Evolutionary conservation across 345 rosid genomes (phyloP), one percentile per base, ranked within the genome.

Genomic region (Corchorus olitorius): DNA sequence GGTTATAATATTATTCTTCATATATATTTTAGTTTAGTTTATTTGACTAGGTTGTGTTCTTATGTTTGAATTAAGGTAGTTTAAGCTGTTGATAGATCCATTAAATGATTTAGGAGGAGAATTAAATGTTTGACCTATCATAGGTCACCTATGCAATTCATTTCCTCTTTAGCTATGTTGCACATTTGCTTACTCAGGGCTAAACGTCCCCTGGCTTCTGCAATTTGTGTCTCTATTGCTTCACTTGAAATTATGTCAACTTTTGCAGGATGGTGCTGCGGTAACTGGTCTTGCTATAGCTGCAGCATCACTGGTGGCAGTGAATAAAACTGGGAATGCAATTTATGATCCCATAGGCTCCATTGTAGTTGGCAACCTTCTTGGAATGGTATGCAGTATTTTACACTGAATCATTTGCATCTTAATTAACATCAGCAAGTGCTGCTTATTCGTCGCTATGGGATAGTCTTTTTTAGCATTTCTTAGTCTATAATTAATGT

Each of bases 281-380:
- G 99, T 95, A 74, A 84, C 96, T 66, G 98, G 99, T 70, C 93
- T 95, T 79, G 88, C 87, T 62, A 89, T 95, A 74, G 99, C 99
- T 65, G 99, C 85, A 12, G 97, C 94, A 56, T 93, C 99, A 43
- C 81, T 95, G 78, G 81, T 95, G 79, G 97, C 99, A 8, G 99
- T 95, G 74, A 93, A 84, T 81, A 53, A 68, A 73, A 92, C 99
- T 2, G 98, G 97, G 61, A 95, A 95, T 87, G 84, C 97, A 74
- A 93, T 95, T 43, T 95, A 93, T 81, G 99, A 95, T 87, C 94
- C 99, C 55, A 81, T 93, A 48, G 99, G 99, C 67, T 95, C 99
- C 34, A 95, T 95, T 61, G 71, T 95, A 72, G 94, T 95, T 10
- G 99, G 99, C 19, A 92, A 89, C 85, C 81, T 95, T 74, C 98